These are phyloP conservation scores for Pulveroboletus ridleyi DNA, from an alignment of 1,284 basidiomycete species.

Conservation along the genomic window DNA sequence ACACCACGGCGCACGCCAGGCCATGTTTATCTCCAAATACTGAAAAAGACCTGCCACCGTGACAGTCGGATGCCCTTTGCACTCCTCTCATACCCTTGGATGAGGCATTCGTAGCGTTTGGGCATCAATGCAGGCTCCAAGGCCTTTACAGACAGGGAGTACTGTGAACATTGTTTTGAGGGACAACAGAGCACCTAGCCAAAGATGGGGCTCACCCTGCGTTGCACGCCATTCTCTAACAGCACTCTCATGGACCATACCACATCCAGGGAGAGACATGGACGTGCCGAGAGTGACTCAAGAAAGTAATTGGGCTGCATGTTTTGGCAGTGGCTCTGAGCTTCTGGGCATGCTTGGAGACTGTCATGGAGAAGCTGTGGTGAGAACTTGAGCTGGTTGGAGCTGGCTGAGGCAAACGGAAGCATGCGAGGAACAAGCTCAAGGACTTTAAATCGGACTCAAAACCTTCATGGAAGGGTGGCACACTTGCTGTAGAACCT, in stretches of 20 bases:
- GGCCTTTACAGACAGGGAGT: slow-evolving; percentile 65
- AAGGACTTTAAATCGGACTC: slow-evolving; percentile 29
- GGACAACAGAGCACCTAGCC: background rate
- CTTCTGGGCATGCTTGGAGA: slow-evolving; percentile 52
- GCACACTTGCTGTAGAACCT: too few species aligned
- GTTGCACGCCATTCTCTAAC: slow-evolving; percentile 56
- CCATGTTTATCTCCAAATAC: slow-evolving; percentile 60
- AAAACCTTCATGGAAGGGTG: slow-evolving; percentile 31
- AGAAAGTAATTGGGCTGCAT: slow-evolving; percentile 73
- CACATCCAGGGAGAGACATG: slow-evolving; percentile 62
- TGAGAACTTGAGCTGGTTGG: too few species aligned
- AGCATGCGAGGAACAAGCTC: background rate
- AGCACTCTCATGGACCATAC: slow-evolving; percentile 63
- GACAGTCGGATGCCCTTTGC: slow-evolving; percentile 73
- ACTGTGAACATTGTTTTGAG: slow-evolving; percentile 45
- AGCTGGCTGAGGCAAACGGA: too few species aligned
- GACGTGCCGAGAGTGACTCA: slow-evolving; percentile 67
- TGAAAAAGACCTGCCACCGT: slow-evolving; percentile 84
- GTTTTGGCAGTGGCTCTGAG: slow-evolving; percentile 63
- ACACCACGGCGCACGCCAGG: too few species aligned
- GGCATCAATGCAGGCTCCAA: slow-evolving; percentile 73
- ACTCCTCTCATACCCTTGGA: slow-evolving; percentile 76
- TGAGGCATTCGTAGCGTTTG: slow-evolving; percentile 70
- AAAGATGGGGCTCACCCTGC: slow-evolving; percentile 50
- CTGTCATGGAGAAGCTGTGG: slow-evolving; percentile 30